Conservation (phyloP, 192 early-diverging fungal genomes). For the Gamsiella multidivaricata region DNA sequence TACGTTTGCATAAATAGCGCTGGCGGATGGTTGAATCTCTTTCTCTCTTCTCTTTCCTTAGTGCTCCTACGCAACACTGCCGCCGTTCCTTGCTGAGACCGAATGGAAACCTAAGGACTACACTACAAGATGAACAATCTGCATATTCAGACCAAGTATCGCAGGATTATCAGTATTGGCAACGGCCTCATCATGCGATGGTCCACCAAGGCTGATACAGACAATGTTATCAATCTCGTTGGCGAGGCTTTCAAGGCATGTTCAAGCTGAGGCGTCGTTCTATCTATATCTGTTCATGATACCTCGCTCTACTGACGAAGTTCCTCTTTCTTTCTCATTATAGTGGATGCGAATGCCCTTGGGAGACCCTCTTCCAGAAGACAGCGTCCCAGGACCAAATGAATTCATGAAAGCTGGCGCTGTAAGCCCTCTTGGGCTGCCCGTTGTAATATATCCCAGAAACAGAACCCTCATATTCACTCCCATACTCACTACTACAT, state of each 20-base stretch:
- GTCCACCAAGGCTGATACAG: conserved; percentile 39
- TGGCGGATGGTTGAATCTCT: not conserved
- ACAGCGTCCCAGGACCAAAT: conserved; percentile 18
- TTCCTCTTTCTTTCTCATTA: not conserved
- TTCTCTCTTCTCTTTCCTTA: not conserved
- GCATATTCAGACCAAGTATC: conserved; percentile 10
- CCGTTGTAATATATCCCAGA: no score
- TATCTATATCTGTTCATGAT: not conserved
- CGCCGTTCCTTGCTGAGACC: not conserved
- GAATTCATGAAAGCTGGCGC: conserved; percentile 4
- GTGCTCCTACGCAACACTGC: not conserved
- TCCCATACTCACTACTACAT: not conserved
- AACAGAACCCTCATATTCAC: not conserved
- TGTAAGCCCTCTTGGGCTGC: conserved; percentile 21
- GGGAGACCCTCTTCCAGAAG: conserved; percentile 18
- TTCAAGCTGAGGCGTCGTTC: not conserved
- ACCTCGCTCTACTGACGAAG: not conserved
- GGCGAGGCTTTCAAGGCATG: conserved; percentile 30
- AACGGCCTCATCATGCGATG: conserved; percentile 42
- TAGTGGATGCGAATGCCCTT: conserved; percentile 40
- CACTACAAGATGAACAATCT: not conserved
- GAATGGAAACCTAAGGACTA: no score
- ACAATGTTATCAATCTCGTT: conserved; percentile 16
- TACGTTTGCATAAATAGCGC: no score
- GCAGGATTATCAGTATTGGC: conserved; percentile 34